Conservation (phyloP, 352 stramenopile species). For the Phytophthora idaei region DNA sequence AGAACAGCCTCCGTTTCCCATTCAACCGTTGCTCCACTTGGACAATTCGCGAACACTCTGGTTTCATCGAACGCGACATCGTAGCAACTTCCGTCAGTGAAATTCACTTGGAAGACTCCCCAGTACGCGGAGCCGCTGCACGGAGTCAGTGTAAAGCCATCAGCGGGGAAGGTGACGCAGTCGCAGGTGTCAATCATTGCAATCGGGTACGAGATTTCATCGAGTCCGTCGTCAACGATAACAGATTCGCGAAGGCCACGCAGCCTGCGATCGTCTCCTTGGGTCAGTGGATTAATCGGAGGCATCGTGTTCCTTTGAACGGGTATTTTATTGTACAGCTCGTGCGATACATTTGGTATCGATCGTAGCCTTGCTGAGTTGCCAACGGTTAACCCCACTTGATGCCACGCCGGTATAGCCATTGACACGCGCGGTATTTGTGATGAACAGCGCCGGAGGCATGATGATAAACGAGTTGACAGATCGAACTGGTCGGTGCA, state of each 20-base stretch:
- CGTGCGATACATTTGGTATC: slow-evolving; percentile 3
- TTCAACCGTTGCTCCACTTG: neutral
- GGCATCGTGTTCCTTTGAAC: neutral
- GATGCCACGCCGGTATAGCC: slow-evolving; percentile 1
- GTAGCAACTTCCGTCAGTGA: slow-evolving; percentile 16
- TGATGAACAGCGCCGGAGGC: neutral
- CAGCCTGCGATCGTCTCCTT: neutral
- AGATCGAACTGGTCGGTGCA: neutral
- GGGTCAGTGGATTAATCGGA: neutral
- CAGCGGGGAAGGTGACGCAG: slow-evolving; percentile 5
- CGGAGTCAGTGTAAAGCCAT: neutral
- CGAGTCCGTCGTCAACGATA: slow-evolving; percentile 4
- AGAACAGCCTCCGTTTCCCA: neutral
- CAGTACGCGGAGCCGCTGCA: slow-evolving; percentile 9
- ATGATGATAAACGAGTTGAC: neutral
- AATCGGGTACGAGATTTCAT: slow-evolving; percentile 17
- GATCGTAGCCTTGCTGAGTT: neutral
- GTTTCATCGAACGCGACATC: slow-evolving; percentile 14
- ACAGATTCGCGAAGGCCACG: neutral
- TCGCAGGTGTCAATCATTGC: slow-evolving; percentile 10
- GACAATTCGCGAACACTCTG: slow-evolving; percentile 12
- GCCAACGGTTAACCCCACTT: neutral
- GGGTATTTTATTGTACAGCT: slow-evolving; percentile 2
- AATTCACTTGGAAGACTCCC: slow-evolving; percentile 9
- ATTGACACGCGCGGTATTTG: neutral